phyloP scores from a whole-genome alignment of 768 basidiomycete genomes.

The Collybia sordida region DNA sequence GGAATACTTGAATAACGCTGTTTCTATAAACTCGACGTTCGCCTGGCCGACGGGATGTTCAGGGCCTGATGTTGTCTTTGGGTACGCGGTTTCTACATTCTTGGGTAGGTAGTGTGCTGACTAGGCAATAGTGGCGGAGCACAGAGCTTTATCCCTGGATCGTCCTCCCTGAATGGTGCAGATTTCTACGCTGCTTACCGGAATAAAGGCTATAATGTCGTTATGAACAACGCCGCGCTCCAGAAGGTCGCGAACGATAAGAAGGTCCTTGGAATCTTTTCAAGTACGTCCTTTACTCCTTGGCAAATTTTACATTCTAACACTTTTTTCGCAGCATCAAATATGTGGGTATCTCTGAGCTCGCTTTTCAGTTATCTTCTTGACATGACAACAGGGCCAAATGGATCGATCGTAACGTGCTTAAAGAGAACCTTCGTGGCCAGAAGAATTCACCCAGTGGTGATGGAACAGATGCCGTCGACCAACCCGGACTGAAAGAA shows the following conservation, averaged over 20 bases:
- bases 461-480: conserved; percentile 38
- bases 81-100: conserved; percentile 20
- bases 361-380: background rate
- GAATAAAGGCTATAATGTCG: conserved; percentile 39
- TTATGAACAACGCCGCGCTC: conserved; percentile 34
- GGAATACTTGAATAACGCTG: conserved; percentile 34
- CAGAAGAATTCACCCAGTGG: conserved; percentile 39
- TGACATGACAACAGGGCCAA: conserved; percentile 30
- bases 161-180: conserved; percentile 34
- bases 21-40: conserved; percentile 29
- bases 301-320: background rate
- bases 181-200: conserved; percentile 43
- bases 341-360: conserved; percentile 13
- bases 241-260: conserved; percentile 26
- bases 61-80: conserved; percentile 43
- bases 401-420: conserved; percentile 42
- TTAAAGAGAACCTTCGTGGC: conserved; percentile 34
- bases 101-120: background rate
- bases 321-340: conserved; percentile 11
- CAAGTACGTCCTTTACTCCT: conserved; percentile 21
- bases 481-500: conserved; percentile 48
- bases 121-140: conserved; percentile 35
- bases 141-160: conserved; percentile 40
- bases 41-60: conserved; percentile 42
- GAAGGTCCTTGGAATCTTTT: conserved; percentile 45